Evolutionary conservation across 2,329 filamentous ascomycete genomes (phyloP).

Genomic region (Cercospora beticola): DNA sequence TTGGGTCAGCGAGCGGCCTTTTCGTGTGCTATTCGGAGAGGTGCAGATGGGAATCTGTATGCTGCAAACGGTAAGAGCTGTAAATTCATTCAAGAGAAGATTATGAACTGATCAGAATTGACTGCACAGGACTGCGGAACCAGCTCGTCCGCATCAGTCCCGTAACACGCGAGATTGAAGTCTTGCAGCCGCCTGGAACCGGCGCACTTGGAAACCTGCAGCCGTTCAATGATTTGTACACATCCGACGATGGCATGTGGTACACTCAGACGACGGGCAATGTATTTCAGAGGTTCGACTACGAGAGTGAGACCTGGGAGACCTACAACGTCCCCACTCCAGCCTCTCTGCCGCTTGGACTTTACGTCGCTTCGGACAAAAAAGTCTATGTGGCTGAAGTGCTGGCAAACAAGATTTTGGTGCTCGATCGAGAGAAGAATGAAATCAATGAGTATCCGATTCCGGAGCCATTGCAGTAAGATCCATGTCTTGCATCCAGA

Average conservation of each 20-base stretch:
- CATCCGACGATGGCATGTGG: constrained; percentile 25
- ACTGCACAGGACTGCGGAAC: constrained; percentile 29
- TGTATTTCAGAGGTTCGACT: constrained; percentile 24
- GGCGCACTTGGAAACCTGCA: constrained; percentile 24
- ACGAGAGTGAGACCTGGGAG: constrained; percentile 21
- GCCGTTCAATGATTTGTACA: constrained; percentile 29
- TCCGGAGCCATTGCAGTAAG: constrained; percentile 14
- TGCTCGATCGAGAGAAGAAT: constrained; percentile 17
- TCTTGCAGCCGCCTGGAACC: constrained; percentile 27
- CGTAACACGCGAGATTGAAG: constrained; percentile 9
- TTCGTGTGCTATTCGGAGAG: constrained; percentile 18
- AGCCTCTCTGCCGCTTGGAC: constrained; percentile 22
- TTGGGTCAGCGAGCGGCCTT: constrained; percentile 22
- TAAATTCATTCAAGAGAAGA: too few relatives aligned
- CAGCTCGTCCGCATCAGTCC: constrained; percentile 29
- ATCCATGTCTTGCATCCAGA: background rate
- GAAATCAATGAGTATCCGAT: constrained; percentile 21
- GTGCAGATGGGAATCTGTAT: constrained; percentile 29
- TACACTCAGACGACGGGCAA: constrained; percentile 29
- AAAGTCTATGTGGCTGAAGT: constrained; percentile 25
- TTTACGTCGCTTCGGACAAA: constrained; percentile 20
- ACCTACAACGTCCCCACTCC: constrained; percentile 25
- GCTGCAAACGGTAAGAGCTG: constrained; percentile 1
- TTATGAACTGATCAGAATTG: background rate
- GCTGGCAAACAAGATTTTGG: constrained; percentile 26